phyloP scores from a whole-genome alignment of 73 alveolate species.

The Paramecium biaurelia region DNA sequence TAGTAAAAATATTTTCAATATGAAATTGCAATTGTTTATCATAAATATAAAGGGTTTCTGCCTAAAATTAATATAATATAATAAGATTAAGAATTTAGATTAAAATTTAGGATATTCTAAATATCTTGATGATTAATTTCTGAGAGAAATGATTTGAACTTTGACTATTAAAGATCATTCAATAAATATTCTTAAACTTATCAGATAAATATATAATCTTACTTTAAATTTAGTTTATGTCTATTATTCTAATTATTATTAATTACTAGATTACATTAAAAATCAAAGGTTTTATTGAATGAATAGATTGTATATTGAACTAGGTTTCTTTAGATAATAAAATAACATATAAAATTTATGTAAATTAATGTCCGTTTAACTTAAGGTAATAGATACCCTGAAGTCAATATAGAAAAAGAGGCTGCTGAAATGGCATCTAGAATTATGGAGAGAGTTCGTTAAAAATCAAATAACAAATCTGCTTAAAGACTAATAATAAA shows the following conservation, averaged over 20 bases:
- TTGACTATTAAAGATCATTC: no score
- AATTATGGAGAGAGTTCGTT: neutral
- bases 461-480: neutral
- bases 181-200: neutral
- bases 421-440: conserved; percentile 33
- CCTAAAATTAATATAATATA: no score
- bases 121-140: neutral
- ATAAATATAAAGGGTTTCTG: no score
- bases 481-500: neutral
- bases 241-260: neutral
- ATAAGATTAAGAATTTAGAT: no score
- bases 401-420: neutral
- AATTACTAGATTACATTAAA: neutral
- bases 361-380: neutral
- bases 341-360: neutral
- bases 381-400: neutral
- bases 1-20: no score
- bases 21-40: no score
- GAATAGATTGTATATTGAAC: neutral
- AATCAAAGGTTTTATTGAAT: neutral
- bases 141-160: neutral
- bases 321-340: neutral
- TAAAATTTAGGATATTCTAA: no score
- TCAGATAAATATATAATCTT: neutral
- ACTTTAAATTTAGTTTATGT: neutral